Percentiles rank a stretch among this genome's conserved stretches.
phyloP scores from a whole-genome alignment of 169 alveolate genomes.

The Cardiosporidium cionae region DNA sequence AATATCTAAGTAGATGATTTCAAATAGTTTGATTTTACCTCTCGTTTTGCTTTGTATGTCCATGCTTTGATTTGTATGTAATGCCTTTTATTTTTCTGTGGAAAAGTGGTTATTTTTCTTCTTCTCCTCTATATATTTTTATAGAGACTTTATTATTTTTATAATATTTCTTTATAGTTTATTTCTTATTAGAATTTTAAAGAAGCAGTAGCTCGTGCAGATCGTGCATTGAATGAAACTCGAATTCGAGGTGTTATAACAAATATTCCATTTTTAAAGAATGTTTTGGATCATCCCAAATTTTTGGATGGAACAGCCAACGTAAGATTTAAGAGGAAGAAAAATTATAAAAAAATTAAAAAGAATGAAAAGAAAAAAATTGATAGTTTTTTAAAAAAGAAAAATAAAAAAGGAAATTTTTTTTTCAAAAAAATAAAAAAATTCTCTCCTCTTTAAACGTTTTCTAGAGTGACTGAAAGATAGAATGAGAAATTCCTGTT shows the following conservation, averaged over 20 bases:
- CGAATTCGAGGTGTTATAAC: constrained; percentile 8
- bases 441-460: too few relatives aligned
- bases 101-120: background rate
- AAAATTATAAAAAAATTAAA: background rate
- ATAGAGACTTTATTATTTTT: background rate
- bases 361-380: background rate
- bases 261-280: constrained; percentile 8
- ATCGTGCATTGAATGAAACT: constrained; percentile 5
- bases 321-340: background rate
- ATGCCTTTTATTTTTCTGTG: background rate
- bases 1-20: too few relatives aligned
- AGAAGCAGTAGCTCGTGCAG: constrained; percentile 1
- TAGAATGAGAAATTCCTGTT: too few relatives aligned
- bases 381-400: background rate
- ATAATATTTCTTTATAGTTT: background rate
- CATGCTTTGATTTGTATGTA: background rate
- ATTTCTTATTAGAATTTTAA: background rate
- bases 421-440: background rate
- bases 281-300: background rate
- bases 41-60: too few relatives aligned
- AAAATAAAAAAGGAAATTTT: background rate
- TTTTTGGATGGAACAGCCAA: background rate
- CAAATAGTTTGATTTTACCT: too few relatives aligned
- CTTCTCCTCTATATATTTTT: background rate
- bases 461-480: too few relatives aligned